These are phyloP conservation scores for Pholiota adiposa DNA, from an alignment of 1,284 basidiomycete genomes.

Conservation along the genomic window DNA sequence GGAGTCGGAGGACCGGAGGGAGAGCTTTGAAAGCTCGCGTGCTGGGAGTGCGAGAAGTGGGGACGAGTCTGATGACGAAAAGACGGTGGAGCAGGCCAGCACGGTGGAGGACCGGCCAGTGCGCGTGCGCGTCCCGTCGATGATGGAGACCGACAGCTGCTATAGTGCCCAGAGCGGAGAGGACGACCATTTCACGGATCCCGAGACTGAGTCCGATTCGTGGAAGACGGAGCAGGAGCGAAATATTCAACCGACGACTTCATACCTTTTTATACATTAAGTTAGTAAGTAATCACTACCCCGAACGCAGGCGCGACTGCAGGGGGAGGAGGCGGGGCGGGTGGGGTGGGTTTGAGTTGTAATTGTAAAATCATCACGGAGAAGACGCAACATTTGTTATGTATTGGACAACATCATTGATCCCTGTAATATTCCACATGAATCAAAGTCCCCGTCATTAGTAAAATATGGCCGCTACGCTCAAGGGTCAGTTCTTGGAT, in stretches of 20 bases:
- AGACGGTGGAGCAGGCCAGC: neutral
- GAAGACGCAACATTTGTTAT: neutral
- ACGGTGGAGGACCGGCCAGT: neutral
- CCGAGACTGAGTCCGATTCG: neutral
- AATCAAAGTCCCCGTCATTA: neutral
- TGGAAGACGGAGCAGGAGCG: neutral
- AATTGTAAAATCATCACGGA: neutral
- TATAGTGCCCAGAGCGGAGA: neutral
- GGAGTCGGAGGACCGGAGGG: neutral
- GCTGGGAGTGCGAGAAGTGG: too few relatives aligned
- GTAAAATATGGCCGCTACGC: too few relatives aligned
- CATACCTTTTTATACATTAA: slow-evolving; percentile 3
- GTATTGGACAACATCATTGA: neutral
- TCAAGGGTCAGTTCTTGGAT: too few relatives aligned
- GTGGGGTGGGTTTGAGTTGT: neutral
- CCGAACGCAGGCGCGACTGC: neutral
- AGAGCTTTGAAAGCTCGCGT: neutral
- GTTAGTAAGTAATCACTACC: neutral
- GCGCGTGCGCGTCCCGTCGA: neutral
- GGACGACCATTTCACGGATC: neutral
- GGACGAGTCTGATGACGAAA: neutral
- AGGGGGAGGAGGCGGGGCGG: neutral
- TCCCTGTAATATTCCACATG: neutral
- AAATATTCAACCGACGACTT: neutral
- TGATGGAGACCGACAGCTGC: neutral